These are phyloP conservation scores for Pseudogymnoascus sp. DNA, from an alignment of 2,329 filamentous ascomycete genomes.

Conservation along the genomic window DNA sequence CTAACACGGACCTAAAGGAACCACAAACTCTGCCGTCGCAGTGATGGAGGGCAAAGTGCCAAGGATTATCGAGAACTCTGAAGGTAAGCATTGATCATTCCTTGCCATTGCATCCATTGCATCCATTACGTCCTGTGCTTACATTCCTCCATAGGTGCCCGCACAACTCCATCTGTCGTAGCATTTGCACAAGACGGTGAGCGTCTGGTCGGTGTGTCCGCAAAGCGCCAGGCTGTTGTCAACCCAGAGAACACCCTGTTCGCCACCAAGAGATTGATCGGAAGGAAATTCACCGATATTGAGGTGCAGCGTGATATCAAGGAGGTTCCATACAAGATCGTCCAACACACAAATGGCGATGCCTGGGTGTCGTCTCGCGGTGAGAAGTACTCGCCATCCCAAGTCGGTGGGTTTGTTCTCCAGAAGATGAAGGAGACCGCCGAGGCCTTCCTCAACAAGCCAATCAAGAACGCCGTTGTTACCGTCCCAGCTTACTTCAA, in stretches of 20 bases:
- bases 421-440: conserved; percentile 99
- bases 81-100: conserved; percentile 53
- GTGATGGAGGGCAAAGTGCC: conserved; percentile 95
- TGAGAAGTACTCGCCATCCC: conserved; percentile 96
- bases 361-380: conserved; percentile 91
- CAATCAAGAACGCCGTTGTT: conserved; percentile 90
- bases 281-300: conserved; percentile 86
- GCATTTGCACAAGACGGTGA: conserved; percentile 94
- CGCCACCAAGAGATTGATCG: conserved; percentile 97
- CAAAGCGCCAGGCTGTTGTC: conserved; percentile 95
- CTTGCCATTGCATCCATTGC: neutral
- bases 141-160: conserved; percentile 51
- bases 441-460: conserved; percentile 84
- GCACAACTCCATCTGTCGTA: conserved; percentile 89
- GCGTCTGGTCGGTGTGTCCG: conserved; percentile 91
- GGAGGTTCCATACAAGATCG: conserved; percentile 97
- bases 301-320: conserved; percentile 97
- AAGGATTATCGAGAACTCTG: conserved; percentile 95
- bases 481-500: conserved; percentile 99
- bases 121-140: conserved; percentile 5
- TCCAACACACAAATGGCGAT: conserved; percentile 93
- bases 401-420: conserved; percentile 92
- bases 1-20: conserved; percentile 43
- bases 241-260: conserved; percentile 98
- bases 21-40: conserved; percentile 95